Evolutionary conservation across 164 flowering plant genomes (phyloP).

Genomic region (Macadamia integrifolia): DNA sequence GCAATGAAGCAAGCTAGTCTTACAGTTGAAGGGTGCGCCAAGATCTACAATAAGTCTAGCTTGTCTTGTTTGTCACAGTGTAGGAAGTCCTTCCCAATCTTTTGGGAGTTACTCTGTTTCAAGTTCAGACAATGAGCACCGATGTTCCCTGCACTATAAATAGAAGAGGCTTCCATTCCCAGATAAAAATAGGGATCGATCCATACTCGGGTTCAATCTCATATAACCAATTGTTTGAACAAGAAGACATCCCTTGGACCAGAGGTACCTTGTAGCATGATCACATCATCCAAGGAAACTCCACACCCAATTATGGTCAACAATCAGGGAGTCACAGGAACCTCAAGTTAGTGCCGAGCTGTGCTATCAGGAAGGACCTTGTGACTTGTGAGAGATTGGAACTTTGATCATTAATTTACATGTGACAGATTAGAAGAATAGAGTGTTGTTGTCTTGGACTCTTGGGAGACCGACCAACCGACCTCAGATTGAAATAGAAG

Average conservation of each 20-base stretch:
- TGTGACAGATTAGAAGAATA: neutral
- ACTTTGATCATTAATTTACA: constrained; percentile 48
- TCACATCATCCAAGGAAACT: constrained; percentile 69
- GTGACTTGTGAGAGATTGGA: constrained; percentile 73
- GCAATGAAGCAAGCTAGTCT: constrained; percentile 4
- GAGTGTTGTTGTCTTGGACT: neutral
- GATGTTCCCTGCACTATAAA: constrained; percentile 42
- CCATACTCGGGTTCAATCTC: too few species aligned
- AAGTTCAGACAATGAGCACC: constrained; percentile 73
- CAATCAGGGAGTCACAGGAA: constrained; percentile 32
- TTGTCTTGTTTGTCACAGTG: constrained; percentile 78
- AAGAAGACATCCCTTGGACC: constrained; percentile 34
- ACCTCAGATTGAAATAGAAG: too few species aligned
- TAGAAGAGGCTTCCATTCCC: too few species aligned
- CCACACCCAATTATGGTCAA: constrained; percentile 54
- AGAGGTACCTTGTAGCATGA: constrained; percentile 18
- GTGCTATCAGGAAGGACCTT: constrained; percentile 75
- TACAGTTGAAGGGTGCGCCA: constrained; percentile 1
- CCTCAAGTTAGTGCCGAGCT: constrained; percentile 71
- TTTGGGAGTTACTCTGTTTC: constrained; percentile 87
- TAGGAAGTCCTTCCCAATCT: constrained; percentile 88
- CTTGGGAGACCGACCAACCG: neutral
- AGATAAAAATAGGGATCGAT: too few species aligned
- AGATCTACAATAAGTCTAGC: constrained; percentile 62
- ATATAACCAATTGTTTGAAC: constrained; percentile 50